Evolutionary conservation across 1,284 basidiomycete genomes (phyloP).

Genomic region (Gymnopus androsaceus): DNA sequence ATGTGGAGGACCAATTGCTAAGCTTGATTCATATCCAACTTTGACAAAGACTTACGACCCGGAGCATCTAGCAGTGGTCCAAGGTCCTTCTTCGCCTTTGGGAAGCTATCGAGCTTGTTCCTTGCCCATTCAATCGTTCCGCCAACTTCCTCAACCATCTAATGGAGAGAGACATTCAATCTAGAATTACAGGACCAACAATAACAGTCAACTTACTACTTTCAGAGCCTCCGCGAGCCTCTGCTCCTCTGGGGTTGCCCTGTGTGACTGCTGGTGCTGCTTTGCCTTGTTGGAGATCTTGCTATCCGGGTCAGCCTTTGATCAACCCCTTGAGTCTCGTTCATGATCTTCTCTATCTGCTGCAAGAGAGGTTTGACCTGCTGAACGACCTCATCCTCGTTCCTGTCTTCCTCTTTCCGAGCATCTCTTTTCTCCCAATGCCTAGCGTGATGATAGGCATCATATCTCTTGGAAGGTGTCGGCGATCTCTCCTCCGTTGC

Average conservation of each 20-base stretch:
- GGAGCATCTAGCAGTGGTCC: slow-evolving; percentile 37
- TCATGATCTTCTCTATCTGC: slow-evolving; percentile 36
- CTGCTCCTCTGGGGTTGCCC: slow-evolving; percentile 39
- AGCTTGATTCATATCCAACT: neutral
- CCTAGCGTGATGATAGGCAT: no score
- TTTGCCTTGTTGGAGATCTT: slow-evolving; percentile 35
- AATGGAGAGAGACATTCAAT: neutral
- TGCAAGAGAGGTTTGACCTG: slow-evolving; percentile 27
- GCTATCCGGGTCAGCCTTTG: slow-evolving; percentile 27
- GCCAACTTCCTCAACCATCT: slow-evolving; percentile 39
- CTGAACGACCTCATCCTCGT: slow-evolving; percentile 37
- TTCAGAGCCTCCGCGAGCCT: slow-evolving; percentile 42
- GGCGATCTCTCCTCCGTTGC: no score
- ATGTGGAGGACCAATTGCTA: neutral
- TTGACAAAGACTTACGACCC: slow-evolving; percentile 6
- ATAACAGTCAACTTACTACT: slow-evolving; percentile 25
- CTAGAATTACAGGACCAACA: neutral
- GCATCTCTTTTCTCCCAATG: slow-evolving; percentile 34
- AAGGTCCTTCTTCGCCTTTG: slow-evolving; percentile 40
- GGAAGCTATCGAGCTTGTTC: slow-evolving; percentile 37
- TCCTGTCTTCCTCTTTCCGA: slow-evolving; percentile 34
- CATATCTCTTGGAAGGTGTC: no score
- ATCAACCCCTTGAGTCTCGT: slow-evolving; percentile 36
- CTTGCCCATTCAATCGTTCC: slow-evolving; percentile 41
- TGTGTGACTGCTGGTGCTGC: slow-evolving; percentile 35